Percentiles rank a stretch among this genome's conserved stretches.
Conservation (phyloP, 805 yeast species). For the Sugiyamaella chiloensis region DNA sequence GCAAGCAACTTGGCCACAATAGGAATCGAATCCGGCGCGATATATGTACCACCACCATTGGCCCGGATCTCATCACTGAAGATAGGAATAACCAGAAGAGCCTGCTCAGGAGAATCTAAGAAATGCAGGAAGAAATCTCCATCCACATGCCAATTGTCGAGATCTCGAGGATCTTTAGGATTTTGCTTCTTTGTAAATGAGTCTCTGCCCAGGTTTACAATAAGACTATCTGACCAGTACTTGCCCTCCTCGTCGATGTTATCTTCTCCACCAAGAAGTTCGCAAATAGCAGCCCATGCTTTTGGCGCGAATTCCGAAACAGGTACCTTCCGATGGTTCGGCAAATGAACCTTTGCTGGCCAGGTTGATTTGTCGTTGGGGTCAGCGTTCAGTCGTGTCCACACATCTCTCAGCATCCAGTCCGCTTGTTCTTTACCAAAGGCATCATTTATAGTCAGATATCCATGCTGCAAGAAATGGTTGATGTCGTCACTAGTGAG, state of each 20-base stretch:
- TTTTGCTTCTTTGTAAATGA: background rate
- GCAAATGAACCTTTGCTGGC: slow-evolving; percentile 9
- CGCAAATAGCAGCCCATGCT: slow-evolving; percentile 15
- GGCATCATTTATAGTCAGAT: slow-evolving; percentile 8
- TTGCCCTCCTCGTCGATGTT: slow-evolving; percentile 6
- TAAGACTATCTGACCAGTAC: slow-evolving; percentile 13
- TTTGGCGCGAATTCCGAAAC: slow-evolving; percentile 14
- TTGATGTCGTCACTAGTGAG: slow-evolving; percentile 7
- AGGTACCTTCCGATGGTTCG: slow-evolving; percentile 10
- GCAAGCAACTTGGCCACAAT: slow-evolving; percentile 7
- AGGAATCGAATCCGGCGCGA: slow-evolving; percentile 15
- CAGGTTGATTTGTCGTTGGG: slow-evolving; percentile 12
- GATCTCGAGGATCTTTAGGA: slow-evolving; percentile 9
- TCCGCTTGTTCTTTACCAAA: slow-evolving; percentile 12
- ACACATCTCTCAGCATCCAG: slow-evolving; percentile 15
- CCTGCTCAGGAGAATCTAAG: slow-evolving; percentile 17
- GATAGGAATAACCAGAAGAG: slow-evolving; percentile 13
- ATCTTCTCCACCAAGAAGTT: slow-evolving; percentile 15
- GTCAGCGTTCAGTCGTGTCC: slow-evolving; percentile 13
- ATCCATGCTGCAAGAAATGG: slow-evolving; percentile 11
- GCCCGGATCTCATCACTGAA: slow-evolving; percentile 11
- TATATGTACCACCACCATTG: slow-evolving; percentile 13
- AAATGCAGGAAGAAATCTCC: slow-evolving; percentile 16
- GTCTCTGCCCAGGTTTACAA: slow-evolving; percentile 11
- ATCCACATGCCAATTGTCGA: slow-evolving; percentile 16